These are phyloP conservation scores for Begonia masoniana DNA, from an alignment of 306 rosid species.

Conservation along the genomic window DNA sequence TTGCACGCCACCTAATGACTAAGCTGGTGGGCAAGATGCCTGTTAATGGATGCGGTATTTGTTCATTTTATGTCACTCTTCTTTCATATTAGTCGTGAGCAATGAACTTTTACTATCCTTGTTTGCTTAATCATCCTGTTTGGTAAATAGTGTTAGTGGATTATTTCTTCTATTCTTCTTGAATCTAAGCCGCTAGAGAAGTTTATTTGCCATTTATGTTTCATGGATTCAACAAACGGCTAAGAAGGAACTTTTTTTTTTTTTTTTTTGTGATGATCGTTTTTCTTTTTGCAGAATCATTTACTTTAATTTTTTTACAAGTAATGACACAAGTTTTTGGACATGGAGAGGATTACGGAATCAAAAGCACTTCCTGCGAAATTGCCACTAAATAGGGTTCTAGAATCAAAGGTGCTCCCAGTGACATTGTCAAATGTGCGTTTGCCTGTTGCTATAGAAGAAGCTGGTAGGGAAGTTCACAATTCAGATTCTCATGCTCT, in stretches of 20 bases:
- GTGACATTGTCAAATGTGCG: constrained; percentile 34
- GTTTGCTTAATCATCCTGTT: too few species aligned
- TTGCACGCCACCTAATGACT: too few species aligned
- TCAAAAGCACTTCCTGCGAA: constrained; percentile 37
- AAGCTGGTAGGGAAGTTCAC: constrained; percentile 28
- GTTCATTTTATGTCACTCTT: too few species aligned
- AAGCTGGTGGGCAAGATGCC: too few species aligned
- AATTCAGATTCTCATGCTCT: constrained; percentile 33
- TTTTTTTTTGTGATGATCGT: constrained; percentile 3
- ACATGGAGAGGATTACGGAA: constrained; percentile 77
- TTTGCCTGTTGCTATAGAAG: constrained; percentile 39
- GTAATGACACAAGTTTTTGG: constrained; percentile 28
- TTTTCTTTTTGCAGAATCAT: constrained; percentile 37
- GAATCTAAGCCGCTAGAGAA: too few species aligned
- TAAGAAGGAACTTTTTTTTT: background rate
- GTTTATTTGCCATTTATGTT: background rate
- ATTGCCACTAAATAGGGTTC: constrained; percentile 27
- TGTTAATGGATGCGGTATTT: too few species aligned
- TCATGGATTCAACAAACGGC: constrained; percentile 6
- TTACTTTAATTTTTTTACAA: constrained; percentile 16
- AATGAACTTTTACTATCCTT: too few species aligned
- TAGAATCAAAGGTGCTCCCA: constrained; percentile 5
- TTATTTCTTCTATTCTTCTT: too few species aligned
- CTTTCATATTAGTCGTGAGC: too few species aligned
- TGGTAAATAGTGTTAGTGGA: too few species aligned